These are phyloP conservation scores for Bombardia bombarda DNA, from an alignment of 495 filamentous ascomycete species.

Conservation along the genomic window DNA sequence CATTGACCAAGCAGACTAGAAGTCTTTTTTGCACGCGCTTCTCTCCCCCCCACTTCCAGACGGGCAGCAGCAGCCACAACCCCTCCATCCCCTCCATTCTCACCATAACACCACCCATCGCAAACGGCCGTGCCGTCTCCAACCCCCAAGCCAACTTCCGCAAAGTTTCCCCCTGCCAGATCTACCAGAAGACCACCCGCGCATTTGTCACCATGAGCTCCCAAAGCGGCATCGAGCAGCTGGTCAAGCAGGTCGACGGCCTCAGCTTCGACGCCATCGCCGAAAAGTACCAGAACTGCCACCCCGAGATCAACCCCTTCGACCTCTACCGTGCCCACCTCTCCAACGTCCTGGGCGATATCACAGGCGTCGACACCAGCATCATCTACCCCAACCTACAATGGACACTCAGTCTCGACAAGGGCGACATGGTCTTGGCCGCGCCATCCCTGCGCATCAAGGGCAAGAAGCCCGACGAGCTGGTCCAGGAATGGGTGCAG, in stretches of 20 bases:
- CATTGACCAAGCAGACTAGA: slow-evolving; percentile 9
- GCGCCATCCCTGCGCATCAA: slow-evolving; percentile 75
- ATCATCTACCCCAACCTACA: slow-evolving; percentile 71
- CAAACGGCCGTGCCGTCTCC: slow-evolving; percentile 11
- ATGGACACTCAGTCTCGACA: slow-evolving; percentile 80
- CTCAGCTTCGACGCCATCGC: slow-evolving; percentile 29
- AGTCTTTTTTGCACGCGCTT: slow-evolving; percentile 1
- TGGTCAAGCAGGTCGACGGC: slow-evolving; percentile 30
- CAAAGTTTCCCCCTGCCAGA: not conserved
- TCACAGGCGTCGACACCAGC: slow-evolving; percentile 61
- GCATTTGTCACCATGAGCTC: slow-evolving; percentile 18
- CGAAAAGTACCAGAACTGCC: slow-evolving; percentile 44
- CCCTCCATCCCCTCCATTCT: slow-evolving; percentile 8
- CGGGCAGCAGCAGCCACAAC: not conserved
- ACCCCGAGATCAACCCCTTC: slow-evolving; percentile 70
- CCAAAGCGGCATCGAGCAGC: slow-evolving; percentile 22
- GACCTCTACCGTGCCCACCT: slow-evolving; percentile 87
- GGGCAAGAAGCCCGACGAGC: slow-evolving; percentile 68
- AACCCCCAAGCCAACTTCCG: slow-evolving; percentile 1
- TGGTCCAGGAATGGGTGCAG: slow-evolving; percentile 60
- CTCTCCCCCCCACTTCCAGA: not conserved
- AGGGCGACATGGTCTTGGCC: slow-evolving; percentile 79
- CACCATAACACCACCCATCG: slow-evolving; percentile 5
- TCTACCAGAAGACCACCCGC: slow-evolving; percentile 9
- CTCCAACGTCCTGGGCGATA: slow-evolving; percentile 60